Evolutionary conservation across 225 moss, liverwort and hornwort genomes (phyloP), one percentile per base, ranked within the genome.

Genomic region (Physcomitrium patens): DNA sequence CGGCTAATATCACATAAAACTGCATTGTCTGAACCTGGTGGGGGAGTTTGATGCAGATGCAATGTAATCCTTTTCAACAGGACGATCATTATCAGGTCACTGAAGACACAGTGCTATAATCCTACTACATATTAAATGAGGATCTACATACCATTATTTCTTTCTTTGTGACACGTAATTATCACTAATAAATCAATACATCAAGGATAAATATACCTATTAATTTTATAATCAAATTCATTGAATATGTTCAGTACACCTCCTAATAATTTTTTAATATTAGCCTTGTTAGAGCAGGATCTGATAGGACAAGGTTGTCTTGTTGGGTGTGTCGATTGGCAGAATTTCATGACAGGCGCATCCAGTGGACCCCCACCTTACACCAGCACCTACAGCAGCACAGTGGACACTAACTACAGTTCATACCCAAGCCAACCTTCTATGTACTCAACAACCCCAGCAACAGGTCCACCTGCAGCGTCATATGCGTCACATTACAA

Each of bases 321-420:
- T 41, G 61, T 28, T 49, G 60, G 23, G 70, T 61, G 13, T 78
- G 18, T 50, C 26, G 31, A 37, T 6, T 73, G 80, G 78, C 93
- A 99, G 99, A 99, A 99, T 63, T 99, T 99, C 47, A 99, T 99
- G 99, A 89, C 99, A 65, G 92, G 99, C 44, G 93, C 95, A 41
- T 84, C 91, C 8, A 90, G 91, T 61, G 95, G 93, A 46, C 91
- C 89, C 48, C 87, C 88, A 70, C 79, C 79, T 7, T 85, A 85
- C 47, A 81, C 77, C 52, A 69, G 89, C 69, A 79, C 95, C 16
- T 87, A 92, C 27, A 92, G 87, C 74, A 95, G 66, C 80, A 82
- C 95, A 79, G 93, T 93, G 72, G 99, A 99, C 56, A 86, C 95
- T 49, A 85, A 84, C 76, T 99, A 93, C 81, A 84, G 81, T 60